A percentile compares a stretch with the other conserved stretches of the same genome.
Evolutionary conservation across 192 early-diverging fungal genomes (phyloP).

Genomic region (Coemansia sp.): DNA sequence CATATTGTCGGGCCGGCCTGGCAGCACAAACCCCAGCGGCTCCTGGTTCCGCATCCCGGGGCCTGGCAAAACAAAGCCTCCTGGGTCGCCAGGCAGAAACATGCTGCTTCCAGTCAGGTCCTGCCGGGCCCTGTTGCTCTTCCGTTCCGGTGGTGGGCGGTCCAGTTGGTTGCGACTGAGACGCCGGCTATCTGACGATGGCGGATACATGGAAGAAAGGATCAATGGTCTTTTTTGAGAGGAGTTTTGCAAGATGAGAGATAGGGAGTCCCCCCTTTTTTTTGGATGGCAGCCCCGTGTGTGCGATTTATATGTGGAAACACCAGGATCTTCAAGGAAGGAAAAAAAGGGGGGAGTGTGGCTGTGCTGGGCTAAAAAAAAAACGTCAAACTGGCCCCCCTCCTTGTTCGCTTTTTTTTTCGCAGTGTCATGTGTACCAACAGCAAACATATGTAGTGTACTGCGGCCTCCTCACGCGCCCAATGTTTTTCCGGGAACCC

Average conservation of each 20-base stretch:
- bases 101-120: background rate
- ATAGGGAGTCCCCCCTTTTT: too few species aligned
- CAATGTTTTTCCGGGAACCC: too few species aligned
- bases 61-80: slow-evolving; percentile 24
- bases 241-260: background rate
- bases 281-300: too few species aligned
- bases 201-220: background rate
- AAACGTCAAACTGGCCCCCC: too few species aligned
- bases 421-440: too few species aligned
- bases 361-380: too few species aligned
- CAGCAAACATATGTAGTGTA: too few species aligned
- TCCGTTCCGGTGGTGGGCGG: background rate
- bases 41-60: background rate
- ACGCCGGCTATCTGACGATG: slow-evolving; percentile 1
- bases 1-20: slow-evolving; percentile 2
- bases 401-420: too few species aligned
- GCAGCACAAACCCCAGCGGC: slow-evolving; percentile 29
- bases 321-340: too few species aligned
- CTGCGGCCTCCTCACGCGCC: too few species aligned
- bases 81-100: slow-evolving; percentile 36
- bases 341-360: too few species aligned
- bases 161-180: slow-evolving; percentile 1
- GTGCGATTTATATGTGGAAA: too few species aligned
- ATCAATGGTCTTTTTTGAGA: background rate
- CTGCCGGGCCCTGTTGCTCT: background rate